Base-by-base conservation (phyloP, 2,329 filamentous ascomycete species). In the Cordyceps pruinosa region DNA sequence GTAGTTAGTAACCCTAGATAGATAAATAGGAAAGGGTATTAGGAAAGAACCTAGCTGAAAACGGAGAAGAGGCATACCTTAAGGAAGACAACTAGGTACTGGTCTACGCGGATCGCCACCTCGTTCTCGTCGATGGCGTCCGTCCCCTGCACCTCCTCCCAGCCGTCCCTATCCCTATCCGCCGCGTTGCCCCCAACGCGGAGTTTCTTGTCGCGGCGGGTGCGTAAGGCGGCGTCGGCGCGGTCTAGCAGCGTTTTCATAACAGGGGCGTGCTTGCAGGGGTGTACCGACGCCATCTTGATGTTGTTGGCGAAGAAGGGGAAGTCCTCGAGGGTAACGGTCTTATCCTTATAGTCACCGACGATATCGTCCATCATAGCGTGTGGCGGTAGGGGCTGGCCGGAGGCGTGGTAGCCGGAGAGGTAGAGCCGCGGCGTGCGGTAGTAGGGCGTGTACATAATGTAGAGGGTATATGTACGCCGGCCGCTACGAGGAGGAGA, bases 231-330 rank as follows among this genome's bases (percentile, higher is more conserved):
- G 23, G 90, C 90, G 69, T 99, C 93, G 47, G 94, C 94, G 35
- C 94, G 90, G 72, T 97, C 94, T 39, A 99, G 86, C 5, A 99
- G 83, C 23, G 90, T 90, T 76, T 97, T 99, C 94, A 99, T 99
- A 65, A 99, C 94, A 28, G 88, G 88, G 10, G 94, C 94, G 70
- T 99, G 94, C 70, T 94, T 95, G 82, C 94, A 99, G 4, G 94
- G 94, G 69, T 99, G 94, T 15, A 99, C 89, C 32, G 88, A 94
- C 34, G 93, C 94, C 83, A 97, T 99, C 78, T 97, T 96, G 69
- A 97, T 85, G 65, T 86, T 87, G 68, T 89, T 87, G 62, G 90
- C 88, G 70, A 95, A 94, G 77, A 96, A 97, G 47, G 90, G 91
- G 69, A 99, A 99, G 73, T 97, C 91, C 70, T 99, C 94, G 59